phyloP scores from a whole-genome alignment of 176 grass and related monocot genomes.

The Triticum urartu region DNA sequence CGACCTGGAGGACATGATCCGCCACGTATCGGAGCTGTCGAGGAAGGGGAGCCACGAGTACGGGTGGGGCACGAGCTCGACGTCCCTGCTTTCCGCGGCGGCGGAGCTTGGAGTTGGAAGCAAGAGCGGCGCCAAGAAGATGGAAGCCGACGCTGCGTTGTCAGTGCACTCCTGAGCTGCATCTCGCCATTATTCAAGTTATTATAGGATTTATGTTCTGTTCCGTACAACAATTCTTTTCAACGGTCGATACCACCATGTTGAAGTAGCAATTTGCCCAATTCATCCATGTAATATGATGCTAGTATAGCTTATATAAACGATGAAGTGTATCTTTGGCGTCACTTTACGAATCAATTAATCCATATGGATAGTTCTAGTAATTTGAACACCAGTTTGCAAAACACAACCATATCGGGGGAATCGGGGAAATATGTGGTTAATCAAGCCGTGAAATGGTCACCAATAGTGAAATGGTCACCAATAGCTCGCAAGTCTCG shows the following conservation, averaged over 20 bases:
- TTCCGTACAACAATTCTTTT: neutral
- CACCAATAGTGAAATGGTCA: too few relatives aligned
- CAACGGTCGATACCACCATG: neutral
- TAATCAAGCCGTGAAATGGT: too few relatives aligned
- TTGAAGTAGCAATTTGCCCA: neutral
- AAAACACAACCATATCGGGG: too few relatives aligned
- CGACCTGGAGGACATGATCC: conserved; percentile 1
- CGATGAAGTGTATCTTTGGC: neutral
- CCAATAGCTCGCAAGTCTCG: too few relatives aligned
- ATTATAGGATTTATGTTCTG: neutral
- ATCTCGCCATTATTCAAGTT: neutral
- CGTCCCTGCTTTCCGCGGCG: neutral
- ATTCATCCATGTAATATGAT: neutral
- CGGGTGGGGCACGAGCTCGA: neutral
- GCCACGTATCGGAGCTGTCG: neutral
- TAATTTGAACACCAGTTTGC: too few relatives aligned
- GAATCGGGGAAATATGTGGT: too few relatives aligned
- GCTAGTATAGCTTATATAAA: neutral
- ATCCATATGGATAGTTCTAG: too few relatives aligned
- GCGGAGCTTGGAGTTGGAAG: neutral
- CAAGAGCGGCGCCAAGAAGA: neutral
- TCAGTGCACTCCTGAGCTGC: neutral
- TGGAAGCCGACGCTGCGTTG: neutral
- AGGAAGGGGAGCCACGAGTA: neutral
- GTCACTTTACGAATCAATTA: neutral